Percentiles rank a stretch among this genome's conserved stretches.
These are phyloP conservation scores for Aegilops sharonensis DNA, from an alignment of 176 grass and related monocot species.

Conservation along the genomic window DNA sequence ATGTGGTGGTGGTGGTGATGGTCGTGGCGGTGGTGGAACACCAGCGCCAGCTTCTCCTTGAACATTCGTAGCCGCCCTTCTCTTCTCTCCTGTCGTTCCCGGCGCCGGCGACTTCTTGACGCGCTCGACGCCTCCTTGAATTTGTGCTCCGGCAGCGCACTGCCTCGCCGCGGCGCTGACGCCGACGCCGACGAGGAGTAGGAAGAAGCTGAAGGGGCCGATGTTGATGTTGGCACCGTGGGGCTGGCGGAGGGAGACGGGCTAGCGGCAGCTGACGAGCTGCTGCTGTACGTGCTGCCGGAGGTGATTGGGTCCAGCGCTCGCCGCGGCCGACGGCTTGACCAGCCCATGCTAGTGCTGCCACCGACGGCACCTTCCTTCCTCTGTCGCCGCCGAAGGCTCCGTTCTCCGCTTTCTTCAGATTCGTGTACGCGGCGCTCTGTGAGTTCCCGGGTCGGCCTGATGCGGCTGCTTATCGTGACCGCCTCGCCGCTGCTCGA, in stretches of 20 bases:
- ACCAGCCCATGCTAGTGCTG: background rate
- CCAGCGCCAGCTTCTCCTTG: slow-evolving; percentile 49
- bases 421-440: background rate
- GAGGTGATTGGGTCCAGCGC: slow-evolving; percentile 5
- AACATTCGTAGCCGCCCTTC: slow-evolving; percentile 36
- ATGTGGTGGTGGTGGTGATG: slow-evolving; percentile 54
- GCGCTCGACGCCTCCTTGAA: background rate
- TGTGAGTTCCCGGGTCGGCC: background rate
- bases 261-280: background rate
- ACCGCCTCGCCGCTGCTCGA: slow-evolving; percentile 8
- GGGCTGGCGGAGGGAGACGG: slow-evolving; percentile 2
- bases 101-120: background rate
- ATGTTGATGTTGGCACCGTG: background rate
- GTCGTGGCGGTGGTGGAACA: slow-evolving; percentile 66
- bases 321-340: background rate
- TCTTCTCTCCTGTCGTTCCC: slow-evolving; percentile 11
- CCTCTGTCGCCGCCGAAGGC: background rate
- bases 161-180: background rate
- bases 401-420: background rate
- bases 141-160: background rate
- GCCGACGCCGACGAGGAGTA: background rate
- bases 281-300: slow-evolving; percentile 5
- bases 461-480: slow-evolving; percentile 24
- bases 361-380: background rate
- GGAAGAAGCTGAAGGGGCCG: background rate